Evolutionary conservation across 192 early-diverging fungal species (phyloP), one percentile per base, ranked within the genome.

Genomic region (Phlyctochytrium arcticum): DNA sequence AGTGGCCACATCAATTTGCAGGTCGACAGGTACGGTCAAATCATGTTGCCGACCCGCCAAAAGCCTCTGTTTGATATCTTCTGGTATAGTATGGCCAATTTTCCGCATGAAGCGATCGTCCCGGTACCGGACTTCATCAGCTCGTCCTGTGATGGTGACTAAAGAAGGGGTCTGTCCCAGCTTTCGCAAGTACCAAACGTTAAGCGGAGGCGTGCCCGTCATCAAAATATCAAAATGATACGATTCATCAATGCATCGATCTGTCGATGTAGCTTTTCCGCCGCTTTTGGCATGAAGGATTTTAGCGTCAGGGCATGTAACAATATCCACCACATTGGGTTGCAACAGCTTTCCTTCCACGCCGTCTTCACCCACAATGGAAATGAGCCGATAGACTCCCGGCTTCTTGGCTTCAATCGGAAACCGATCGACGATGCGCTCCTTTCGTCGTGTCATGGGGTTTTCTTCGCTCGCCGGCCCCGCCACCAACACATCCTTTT

Each of bases 221-320:
- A 72, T 33, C 19, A 15, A 12, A 9, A 72, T 57, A 36, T 42
- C 29, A 48, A 75, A 62, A 6, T 6, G 12, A 29, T 59, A 59
- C 12, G 65, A 33, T 6, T 71, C 35, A 44, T 78, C 72, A 19
- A 74, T 53, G 36, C 76, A 78, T 33, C 58, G 27, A 46, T 78
- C 72, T 9, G 68, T 27, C 6, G 60, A 21, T 17, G 27, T 10
- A 5, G 36, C 34, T 33, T 59, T 23, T 6, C 51, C 56, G 2
- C 62, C 55, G 31, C 61, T 36, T 10, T 69, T 48, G 21, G 48
- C 5, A 5, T 34, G 10, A 27, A 50, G 46, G 6, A 63, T 24
- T 6, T 27, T 54, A 23, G 34, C 67, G 9, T 29, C 27, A 17
- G 67, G 67, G 39, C 67, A 69, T 5, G 27, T 24, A 3, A 69